A percentile compares a stretch with the other conserved stretches of the same genome.
Conservation (phyloP, 495 filamentous ascomycete species). For the Penicillium paxilli region DNA sequence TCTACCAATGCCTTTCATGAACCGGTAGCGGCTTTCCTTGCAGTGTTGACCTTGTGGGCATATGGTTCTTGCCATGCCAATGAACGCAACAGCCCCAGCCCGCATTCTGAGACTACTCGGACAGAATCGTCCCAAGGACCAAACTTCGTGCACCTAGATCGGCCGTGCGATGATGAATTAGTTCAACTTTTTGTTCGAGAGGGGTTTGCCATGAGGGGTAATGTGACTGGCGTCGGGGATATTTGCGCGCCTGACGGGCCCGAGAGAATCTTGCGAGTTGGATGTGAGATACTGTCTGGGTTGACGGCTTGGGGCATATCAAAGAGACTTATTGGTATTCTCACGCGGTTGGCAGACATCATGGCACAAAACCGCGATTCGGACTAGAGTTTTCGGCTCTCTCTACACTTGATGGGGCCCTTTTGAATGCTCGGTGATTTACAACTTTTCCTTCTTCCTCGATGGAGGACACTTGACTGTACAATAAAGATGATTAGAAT, state of each 20-base stretch:
- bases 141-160: slow-evolving; percentile 49
- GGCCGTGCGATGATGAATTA: slow-evolving; percentile 55
- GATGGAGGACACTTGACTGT: background rate
- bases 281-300: slow-evolving; percentile 38
- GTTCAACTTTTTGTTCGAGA: slow-evolving; percentile 53
- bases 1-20: slow-evolving; percentile 52
- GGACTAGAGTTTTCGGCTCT: slow-evolving; percentile 7
- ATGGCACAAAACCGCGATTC: slow-evolving; percentile 5
- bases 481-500: background rate
- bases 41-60: slow-evolving; percentile 53
- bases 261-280: slow-evolving; percentile 38
- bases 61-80: slow-evolving; percentile 40
- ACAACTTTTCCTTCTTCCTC: background rate
- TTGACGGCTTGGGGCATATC: slow-evolving; percentile 43
- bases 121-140: slow-evolving; percentile 18
- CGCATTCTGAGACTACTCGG: slow-evolving; percentile 2
- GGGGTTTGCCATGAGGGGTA: slow-evolving; percentile 47
- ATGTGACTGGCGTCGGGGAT: slow-evolving; percentile 51
- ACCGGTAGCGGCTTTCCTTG: slow-evolving; percentile 46
- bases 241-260: slow-evolving; percentile 46
- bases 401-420: too few species aligned
- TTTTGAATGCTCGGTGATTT: slow-evolving; percentile 7
- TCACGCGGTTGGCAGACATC: slow-evolving; percentile 32
- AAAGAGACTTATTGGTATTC: slow-evolving; percentile 29
- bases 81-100: slow-evolving; percentile 9